Conservation (phyloP, 257 asterid species). For the Agastache rugosa region DNA sequence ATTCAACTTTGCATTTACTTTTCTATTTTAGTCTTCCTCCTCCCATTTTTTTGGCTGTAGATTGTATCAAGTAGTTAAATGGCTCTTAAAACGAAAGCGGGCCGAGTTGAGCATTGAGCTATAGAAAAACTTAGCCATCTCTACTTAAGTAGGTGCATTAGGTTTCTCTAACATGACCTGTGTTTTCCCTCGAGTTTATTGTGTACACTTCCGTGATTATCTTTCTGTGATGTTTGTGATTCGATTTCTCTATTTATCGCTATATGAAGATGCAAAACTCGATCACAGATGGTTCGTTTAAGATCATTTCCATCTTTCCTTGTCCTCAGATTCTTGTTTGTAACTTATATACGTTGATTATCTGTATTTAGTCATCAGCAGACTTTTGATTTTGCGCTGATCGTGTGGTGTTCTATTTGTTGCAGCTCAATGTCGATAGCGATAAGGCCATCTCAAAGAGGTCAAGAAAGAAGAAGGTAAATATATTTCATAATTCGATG, state of each 20-base stretch:
- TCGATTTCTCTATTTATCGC: background rate
- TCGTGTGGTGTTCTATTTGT: constrained; percentile 3
- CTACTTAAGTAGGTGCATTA: constrained; percentile 1
- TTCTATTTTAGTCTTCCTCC: constrained; percentile 10
- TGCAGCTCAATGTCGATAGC: constrained; percentile 52
- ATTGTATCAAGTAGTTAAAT: constrained; percentile 2
- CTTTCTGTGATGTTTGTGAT: background rate
- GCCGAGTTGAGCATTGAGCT: constrained; percentile 14
- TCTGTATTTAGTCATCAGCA: background rate
- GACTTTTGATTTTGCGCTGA: constrained; percentile 13
- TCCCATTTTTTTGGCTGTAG: constrained; percentile 5
- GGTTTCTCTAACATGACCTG: constrained; percentile 25
- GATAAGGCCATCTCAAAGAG: constrained; percentile 53
- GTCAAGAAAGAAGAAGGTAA: constrained; percentile 79
- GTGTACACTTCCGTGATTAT: background rate
- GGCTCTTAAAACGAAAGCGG: constrained; percentile 24
- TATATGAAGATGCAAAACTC: constrained; percentile 17
- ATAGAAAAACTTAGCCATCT: background rate
- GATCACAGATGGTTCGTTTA: background rate
- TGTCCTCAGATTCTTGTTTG: background rate
- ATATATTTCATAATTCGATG: background rate
- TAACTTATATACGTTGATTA: background rate
- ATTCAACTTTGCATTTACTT: constrained; percentile 20
- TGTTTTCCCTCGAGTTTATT: background rate
- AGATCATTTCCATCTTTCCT: background rate